Percentiles rank a stretch among this genome's conserved stretches.
phyloP scores from a whole-genome alignment of 2,329 filamentous ascomycete species.

The Trichoderma brevicompactum region DNA sequence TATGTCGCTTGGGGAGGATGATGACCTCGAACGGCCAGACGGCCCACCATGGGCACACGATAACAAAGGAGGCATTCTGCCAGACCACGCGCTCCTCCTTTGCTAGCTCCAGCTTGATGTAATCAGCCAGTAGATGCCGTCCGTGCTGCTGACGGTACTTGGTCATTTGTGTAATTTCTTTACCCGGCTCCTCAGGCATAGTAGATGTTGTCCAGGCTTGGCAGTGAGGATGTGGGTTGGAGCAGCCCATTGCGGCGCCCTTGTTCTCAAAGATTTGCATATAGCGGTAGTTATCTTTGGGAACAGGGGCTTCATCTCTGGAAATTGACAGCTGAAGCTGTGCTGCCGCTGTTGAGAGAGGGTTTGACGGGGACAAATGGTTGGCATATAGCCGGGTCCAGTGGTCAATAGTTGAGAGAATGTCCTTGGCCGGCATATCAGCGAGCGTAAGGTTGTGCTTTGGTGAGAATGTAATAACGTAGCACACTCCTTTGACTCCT shows the following conservation, averaged over 20 bases:
- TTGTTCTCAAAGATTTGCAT: conserved; percentile 99
- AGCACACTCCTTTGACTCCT: conserved; percentile 92
- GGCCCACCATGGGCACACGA: conserved; percentile 97
- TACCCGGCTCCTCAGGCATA: conserved; percentile 83
- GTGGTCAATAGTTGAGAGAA: conserved; percentile 80
- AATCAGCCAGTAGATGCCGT: conserved; percentile 81
- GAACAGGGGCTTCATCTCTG: conserved; percentile 46
- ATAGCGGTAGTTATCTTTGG: conserved; percentile 82
- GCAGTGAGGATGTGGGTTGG: conserved; percentile 96
- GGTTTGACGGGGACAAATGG: conserved; percentile 74
- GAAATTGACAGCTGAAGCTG: conserved; percentile 47
- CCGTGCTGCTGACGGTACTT: conserved; percentile 78
- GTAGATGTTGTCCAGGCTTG: conserved; percentile 95
- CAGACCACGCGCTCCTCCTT: conserved; percentile 87
- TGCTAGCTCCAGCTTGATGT: conserved; percentile 78
- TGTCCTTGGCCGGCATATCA: conserved; percentile 78
- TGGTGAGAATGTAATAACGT: conserved; percentile 92
- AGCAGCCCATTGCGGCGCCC: conserved; percentile 96
- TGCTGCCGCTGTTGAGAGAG: conserved; percentile 54
- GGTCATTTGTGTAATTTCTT: conserved; percentile 77
- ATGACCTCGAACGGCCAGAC: conserved; percentile 97
- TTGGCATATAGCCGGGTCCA: conserved; percentile 91
- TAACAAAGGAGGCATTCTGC: conserved; percentile 82
- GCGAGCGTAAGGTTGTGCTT: conserved; percentile 91
- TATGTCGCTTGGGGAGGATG: conserved; percentile 81